Conservation (phyloP, 108 stramenopile genomes). For the Skeletonema potamos region DNA sequence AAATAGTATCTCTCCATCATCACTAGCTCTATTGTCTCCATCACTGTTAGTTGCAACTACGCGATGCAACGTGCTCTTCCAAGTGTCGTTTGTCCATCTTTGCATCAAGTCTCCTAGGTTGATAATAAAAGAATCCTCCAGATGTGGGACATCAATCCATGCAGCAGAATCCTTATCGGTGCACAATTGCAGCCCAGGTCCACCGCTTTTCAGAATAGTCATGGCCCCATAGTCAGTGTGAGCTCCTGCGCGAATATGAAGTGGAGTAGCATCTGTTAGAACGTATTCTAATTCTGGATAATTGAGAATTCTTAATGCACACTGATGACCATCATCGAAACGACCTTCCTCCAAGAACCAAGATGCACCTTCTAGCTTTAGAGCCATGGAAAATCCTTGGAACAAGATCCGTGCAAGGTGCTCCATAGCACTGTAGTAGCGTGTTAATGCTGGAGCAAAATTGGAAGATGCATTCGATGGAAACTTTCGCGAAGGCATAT, state of each 20-base stretch:
- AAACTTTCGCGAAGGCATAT: constrained; percentile 74
- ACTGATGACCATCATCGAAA: constrained; percentile 78
- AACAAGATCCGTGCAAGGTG: constrained; percentile 54
- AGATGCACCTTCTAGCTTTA: constrained; percentile 46
- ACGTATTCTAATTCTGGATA: constrained; percentile 55
- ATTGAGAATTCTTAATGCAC: constrained; percentile 77
- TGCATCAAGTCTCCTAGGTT: constrained; percentile 93
- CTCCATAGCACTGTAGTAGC: constrained; percentile 78
- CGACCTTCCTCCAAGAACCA: constrained; percentile 23
- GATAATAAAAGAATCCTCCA: constrained; percentile 68
- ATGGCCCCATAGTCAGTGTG: constrained; percentile 90
- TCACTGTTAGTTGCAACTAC: constrained; percentile 45
- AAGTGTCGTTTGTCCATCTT: constrained; percentile 85
- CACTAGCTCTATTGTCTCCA: neutral
- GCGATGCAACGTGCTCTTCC: constrained; percentile 75
- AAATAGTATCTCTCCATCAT: neutral
- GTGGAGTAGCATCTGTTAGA: neutral
- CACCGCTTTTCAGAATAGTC: constrained; percentile 73
- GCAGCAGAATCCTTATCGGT: constrained; percentile 21
- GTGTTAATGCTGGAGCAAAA: constrained; percentile 41
- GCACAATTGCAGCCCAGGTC: constrained; percentile 52
- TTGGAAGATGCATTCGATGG: constrained; percentile 31
- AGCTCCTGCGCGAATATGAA: constrained; percentile 61
- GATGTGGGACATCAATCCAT: constrained; percentile 73
- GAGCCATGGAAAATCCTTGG: constrained; percentile 68